Base-by-base conservation (phyloP, 768 basidiomycete genomes). In the Mycena kentingensis region DNA sequence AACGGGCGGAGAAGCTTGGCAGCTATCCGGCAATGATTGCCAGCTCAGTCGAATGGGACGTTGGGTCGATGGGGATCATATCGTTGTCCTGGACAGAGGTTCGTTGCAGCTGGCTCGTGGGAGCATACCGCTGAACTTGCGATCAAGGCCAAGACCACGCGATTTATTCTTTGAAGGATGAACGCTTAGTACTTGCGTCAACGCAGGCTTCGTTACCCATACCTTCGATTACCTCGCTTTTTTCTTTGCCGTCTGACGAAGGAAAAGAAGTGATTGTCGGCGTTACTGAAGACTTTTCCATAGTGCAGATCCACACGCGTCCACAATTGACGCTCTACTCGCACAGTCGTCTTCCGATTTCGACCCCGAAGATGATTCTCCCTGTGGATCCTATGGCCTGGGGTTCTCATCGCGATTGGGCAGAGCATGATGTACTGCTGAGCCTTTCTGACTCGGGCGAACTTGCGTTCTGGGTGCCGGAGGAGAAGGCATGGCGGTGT, bases 371-470 rank as follows among this genome's bases (percentile, higher is more conserved):
- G 46, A 73, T 83, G 53, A 84, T 93, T 24, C 64, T 91, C 24
- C 87, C 88, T 13, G 89, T 93, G 6, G 91, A 93, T 65, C 91
- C 91, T 0, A 93, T 92, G 91, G 85, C 84, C 8, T 91, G 91
- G 91, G 81, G 82, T 46, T 67, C 70, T 49, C 67, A 70, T 19
- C 66, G 71, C 5, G 63, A 72, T 32, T 77, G 77, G 73, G 72
- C 70, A 26, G 77, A 77, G 46, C 84, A 81, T 57, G 93, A 95
- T 62, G 83, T 86, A 32, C 69, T 98, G 10, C 72, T 95, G 31
- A 94, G 91, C 48, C 78, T 97, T 15, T 85, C 88, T 0, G 76
- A 78, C 38, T 71, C 78, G 0, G 94, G 94, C 0, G 87, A 88
- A 52, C 71, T 98, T n/a, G 82, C 85, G 24, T 97, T 94, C 65